Base-by-base conservation (phyloP, 306 rosid genomes). In the Rosa rugosa region DNA sequence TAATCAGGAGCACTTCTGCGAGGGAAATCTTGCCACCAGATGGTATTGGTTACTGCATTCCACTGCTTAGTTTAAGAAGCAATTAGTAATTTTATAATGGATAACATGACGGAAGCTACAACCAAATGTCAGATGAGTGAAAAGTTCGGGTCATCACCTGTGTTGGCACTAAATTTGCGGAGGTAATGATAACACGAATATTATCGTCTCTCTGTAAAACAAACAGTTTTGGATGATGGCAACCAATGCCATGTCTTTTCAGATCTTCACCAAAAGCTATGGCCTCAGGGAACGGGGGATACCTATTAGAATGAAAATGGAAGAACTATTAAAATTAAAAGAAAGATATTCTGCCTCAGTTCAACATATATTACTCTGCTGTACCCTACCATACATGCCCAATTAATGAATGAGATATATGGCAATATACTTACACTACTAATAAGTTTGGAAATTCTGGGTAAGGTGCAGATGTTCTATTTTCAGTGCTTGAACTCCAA, bases 11-110 rank as follows among this genome's bases (percentile, higher is more conserved):
- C 72, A 46, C 71, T 66, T 73, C 80, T 76, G 4, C 69, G 74
- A 69, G 94, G 94, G 69, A 92, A 92, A 88, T 92, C 97, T 90
- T 92, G 97, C 97, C 97, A 92, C 97, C 97, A 92, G 80, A 90
- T 42, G 41, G 97, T 92, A 82, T 92, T 92, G 59, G 93, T 92
- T 87, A 92, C 94, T 67, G 73, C 45, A 77, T 63, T 90, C 97
- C 97, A 92, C 97, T 92, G 80, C 75, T 64, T 46, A 77, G 77
- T 45, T 78, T 46, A 73, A 82, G 83, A 85, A 57, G 6, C 69
- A 46, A 42, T 80, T 36, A 74, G 75, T 44, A 46, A 25, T 18
- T 17, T 25, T 60, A 18, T 14, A 31, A 8, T 34, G 42, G 34
- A 67, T 34, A 31, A 25, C 42, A 44, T 65, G 25, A 65, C 25